phyloP scores from a whole-genome alignment of 192 early-diverging fungal genomes.

The Coemansia sp. region DNA sequence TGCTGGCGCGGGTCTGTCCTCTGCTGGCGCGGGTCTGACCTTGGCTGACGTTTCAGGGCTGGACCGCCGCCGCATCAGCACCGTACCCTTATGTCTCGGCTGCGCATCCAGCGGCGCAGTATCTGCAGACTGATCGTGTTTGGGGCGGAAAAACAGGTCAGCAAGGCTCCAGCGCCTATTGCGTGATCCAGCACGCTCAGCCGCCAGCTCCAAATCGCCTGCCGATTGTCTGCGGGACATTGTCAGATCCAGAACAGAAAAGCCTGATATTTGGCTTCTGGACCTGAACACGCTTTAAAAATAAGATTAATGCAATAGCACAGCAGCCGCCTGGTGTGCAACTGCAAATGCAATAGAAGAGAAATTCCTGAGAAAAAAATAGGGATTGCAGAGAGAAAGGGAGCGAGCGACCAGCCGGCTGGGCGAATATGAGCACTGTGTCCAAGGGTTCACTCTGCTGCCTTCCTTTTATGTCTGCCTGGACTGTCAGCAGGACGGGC shows the following conservation, averaged over 20 bases:
- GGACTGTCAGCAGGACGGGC: background rate
- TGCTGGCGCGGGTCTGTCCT: background rate
- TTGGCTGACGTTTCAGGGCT: background rate
- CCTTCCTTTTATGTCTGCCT: background rate
- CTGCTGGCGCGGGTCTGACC: background rate
- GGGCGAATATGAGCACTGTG: background rate
- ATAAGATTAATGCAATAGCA: conserved; percentile 1
- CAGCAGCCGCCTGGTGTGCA: background rate
- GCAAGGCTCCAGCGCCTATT: conserved; percentile 10
- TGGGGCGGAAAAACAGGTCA: conserved; percentile 6
- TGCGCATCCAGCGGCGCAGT: background rate
- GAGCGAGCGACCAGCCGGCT: background rate
- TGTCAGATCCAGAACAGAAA: background rate
- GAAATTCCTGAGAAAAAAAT: background rate
- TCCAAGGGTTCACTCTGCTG: background rate
- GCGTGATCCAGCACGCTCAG: conserved; percentile 3
- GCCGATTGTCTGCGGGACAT: conserved; percentile 7
- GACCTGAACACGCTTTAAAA: background rate
- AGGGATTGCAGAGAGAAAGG: background rate
- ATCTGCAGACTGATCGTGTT: background rate
- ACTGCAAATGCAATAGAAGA: conserved; percentile 8
- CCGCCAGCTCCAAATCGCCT: background rate
- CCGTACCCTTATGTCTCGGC: background rate
- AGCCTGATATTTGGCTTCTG: background rate
- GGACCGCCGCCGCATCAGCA: conserved; percentile 1